Percentiles rank a stretch among this genome's conserved stretches.
Evolutionary conservation across 1,139 yeast genomes (phyloP).

Genomic region (Kodamaea derodonti): DNA sequence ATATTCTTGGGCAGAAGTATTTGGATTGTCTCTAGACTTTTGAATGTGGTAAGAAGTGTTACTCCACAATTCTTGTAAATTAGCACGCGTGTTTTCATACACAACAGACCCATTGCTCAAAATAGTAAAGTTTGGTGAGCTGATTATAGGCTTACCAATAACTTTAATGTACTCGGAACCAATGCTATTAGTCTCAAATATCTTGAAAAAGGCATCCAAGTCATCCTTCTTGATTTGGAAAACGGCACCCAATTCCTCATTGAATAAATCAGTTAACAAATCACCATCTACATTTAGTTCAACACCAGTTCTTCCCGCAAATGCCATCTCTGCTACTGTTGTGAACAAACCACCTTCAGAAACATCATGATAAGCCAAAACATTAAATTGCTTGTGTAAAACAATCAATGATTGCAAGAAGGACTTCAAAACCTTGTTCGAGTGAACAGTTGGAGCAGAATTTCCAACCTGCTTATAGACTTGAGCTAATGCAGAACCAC

Average conservation of each 20-base stretch:
- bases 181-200: conserved; percentile 58
- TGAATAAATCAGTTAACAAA: conserved; percentile 60
- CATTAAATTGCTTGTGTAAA: conserved; percentile 65
- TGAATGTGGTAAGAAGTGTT: conserved; percentile 89
- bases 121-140: conserved; percentile 49
- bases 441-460: conserved; percentile 79
- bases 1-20: conserved; percentile 82
- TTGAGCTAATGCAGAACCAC: conserved; percentile 95
- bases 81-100: conserved; percentile 57
- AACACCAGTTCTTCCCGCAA: conserved; percentile 86
- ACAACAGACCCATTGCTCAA: conserved; percentile 43
- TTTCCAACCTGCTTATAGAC: conserved; percentile 86
- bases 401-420: conserved; percentile 67
- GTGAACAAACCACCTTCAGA: conserved; percentile 95
- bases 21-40: conserved; percentile 90
- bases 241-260: conserved; percentile 94
- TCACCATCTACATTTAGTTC: conserved; percentile 34
- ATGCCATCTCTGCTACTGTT: conserved; percentile 91
- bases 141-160: conserved; percentile 65
- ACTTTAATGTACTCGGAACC: conserved; percentile 48
- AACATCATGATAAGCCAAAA: conserved; percentile 91
- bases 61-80: conserved; percentile 82
- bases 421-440: conserved; percentile 56
- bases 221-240: conserved; percentile 72
- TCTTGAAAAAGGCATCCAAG: conserved; percentile 48